Base-by-base conservation (phyloP, 345 rosid genomes). In the Dipteronia dyeriana region DNA sequence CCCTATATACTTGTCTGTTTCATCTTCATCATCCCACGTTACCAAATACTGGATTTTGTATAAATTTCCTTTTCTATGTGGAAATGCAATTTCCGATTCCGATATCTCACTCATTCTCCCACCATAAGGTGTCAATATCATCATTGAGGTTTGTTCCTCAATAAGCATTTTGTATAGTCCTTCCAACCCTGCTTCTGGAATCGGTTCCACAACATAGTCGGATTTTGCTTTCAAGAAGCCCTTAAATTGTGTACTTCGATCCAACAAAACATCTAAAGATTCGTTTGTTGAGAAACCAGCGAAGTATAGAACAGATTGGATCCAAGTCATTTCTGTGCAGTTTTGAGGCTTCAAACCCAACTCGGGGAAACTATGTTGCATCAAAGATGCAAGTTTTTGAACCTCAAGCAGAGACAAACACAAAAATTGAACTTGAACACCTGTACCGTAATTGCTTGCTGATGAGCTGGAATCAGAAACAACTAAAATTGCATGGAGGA, bases 61-160 rank as follows among this genome's bases (percentile, higher is more conserved):
- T 56, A 90, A 20, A 78, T 88, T 87, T 20, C 86, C 86, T 10
- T 76, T 78, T 76, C 92, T 70, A 57, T 90, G 93, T 1, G 96
- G 93, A 74, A 89, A 91, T 1, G 92, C 79, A 7, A 88, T 86
- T 31, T 70, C 83, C 0, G 81, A 59, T 3, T 56, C 71, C 0
- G 86, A 71, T 14, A 89, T 88, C 78, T 81, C 82, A 38, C 79
- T 80, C 83, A 91, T 79, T 74, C 23, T 85, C 19, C 93, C 93
- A 13, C 95, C 95, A 4, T 87, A 86, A 5, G 97, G 94, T 23
- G 83, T 86, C 70, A 88, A 86, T 72, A 78, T 83, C 84, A 88
- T 41, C 22, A 51, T 53, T 2, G 80, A 68, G 19, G 74, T 74
- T 13, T 76, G 81, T 20, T 57, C 68, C 34, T 74, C 70, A 29